Base-by-base conservation (phyloP, 2,329 filamentous ascomycete genomes). In the Ophiostoma sp. region DNA sequence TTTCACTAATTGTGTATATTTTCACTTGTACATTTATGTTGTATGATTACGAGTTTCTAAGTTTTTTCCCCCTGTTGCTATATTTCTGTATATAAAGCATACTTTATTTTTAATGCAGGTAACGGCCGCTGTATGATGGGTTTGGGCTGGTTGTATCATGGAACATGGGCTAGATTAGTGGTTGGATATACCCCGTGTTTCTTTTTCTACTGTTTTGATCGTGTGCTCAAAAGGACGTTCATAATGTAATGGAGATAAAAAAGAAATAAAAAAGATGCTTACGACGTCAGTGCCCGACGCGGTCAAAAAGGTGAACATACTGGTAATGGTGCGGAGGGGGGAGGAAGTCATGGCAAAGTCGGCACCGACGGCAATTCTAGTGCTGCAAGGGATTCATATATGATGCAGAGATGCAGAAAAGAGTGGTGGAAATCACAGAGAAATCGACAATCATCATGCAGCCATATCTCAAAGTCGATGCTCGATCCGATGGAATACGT, bases 51-150 rank as follows among this genome's bases (percentile, higher is more conserved):
- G 22, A 48, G 7, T n/a, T 48, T 7, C 17, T 39, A 64, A 19
- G 63, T 31, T 48, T n/a, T 39, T 42, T n/a, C 33, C 15, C 22
- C 22, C 25, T 28, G 5, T 45, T 25, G 36, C 42, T 66, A 11
- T 17, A 45, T 45, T 28, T 42, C 36, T 66, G 61, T 66, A 66
- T 28, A 68, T 68, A 68, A 68, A 9, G n/a, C 63, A 68, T 68
- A 48, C 15, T n/a, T 31, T 19, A 45, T 45, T 48, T n/a, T 25
- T 66, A 48, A 42, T 66, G 39, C 39, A 19, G 39, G 12, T 15
- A 3, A 48, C 63, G 39, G 63, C 63, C 22, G 39, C 42, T 45
- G 39, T 28, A 48, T 9, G 22, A 12, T 66, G 36, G 63, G 39
- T 28, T 64, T 12, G 33, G 33, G 19, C 11, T 42, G 61, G 61